phyloP scores from a whole-genome alignment of 208 protist genomes.

The Wallacemonas sp. region DNA sequence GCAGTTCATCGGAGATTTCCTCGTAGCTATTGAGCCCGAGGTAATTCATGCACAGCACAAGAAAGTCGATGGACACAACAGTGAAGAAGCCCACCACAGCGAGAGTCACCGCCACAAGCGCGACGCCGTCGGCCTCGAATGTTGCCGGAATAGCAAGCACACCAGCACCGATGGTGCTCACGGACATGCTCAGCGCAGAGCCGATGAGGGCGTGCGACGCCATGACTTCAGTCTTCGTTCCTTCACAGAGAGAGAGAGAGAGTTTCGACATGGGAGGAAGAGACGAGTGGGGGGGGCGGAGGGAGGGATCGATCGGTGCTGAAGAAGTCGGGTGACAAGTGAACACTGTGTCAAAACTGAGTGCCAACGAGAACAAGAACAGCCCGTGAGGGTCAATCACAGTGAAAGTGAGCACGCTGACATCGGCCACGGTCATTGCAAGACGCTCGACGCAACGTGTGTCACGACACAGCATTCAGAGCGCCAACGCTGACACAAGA shows the following conservation, averaged over 20 bases:
- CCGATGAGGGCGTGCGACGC: slow-evolving; percentile 29
- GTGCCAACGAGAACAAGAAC: not conserved
- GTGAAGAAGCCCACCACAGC: slow-evolving; percentile 45
- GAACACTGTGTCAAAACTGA: not conserved
- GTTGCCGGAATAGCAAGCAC: slow-evolving; percentile 63
- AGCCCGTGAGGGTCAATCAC: not conserved
- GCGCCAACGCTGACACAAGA: no score
- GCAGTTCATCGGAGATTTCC: slow-evolving; percentile 68
- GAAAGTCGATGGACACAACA: slow-evolving; percentile 76
- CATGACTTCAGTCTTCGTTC: slow-evolving; percentile 2
- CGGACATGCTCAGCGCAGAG: slow-evolving; percentile 60
- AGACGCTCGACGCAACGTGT: not conserved
- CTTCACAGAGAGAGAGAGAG: not conserved
- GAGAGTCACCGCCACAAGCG: slow-evolving; percentile 45
- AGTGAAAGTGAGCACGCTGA: not conserved
- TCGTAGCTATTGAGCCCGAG: slow-evolving; percentile 77
- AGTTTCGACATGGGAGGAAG: not conserved
- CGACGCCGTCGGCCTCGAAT: slow-evolving; percentile 62
- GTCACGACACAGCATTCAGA: not conserved
- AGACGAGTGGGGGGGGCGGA: not conserved
- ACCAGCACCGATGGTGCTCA: slow-evolving; percentile 64
- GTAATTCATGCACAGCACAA: slow-evolving; percentile 59
- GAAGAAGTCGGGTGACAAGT: no score
- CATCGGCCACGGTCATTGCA: not conserved
- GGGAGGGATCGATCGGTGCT: no score